Conservation (phyloP, 1,284 basidiomycete genomes). For the Coriolopsis trogii region DNA sequence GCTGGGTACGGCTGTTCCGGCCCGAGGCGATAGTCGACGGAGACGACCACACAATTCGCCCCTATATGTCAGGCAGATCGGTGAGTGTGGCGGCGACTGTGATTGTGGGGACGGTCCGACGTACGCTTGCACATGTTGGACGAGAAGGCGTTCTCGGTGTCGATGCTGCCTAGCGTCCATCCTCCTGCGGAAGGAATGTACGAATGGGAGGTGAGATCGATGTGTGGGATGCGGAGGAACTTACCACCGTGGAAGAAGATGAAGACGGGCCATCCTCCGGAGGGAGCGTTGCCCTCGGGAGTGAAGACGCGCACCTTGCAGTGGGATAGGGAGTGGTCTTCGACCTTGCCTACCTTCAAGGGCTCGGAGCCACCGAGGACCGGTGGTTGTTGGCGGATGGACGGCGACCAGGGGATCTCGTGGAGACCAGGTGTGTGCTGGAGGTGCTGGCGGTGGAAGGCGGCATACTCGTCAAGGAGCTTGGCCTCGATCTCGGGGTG, state of each 20-base stretch:
- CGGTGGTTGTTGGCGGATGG: constrained; percentile 53
- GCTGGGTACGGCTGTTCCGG: constrained; percentile 78
- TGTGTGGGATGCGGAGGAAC: constrained; percentile 4
- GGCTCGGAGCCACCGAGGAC: constrained; percentile 60
- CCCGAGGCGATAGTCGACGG: constrained; percentile 75
- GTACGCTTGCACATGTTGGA: constrained; percentile 60
- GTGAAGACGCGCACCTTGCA: constrained; percentile 59
- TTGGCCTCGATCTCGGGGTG: constrained; percentile 57
- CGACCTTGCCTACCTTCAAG: constrained; percentile 52
- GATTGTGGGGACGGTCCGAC: constrained; percentile 6
- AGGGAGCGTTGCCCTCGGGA: constrained; percentile 52
- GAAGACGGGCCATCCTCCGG: constrained; percentile 61
- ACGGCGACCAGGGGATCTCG: constrained; percentile 60
- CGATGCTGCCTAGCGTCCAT: constrained; percentile 70
- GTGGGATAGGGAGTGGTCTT: constrained; percentile 51
- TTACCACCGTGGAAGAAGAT: constrained; percentile 65
- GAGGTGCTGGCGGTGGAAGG: constrained; percentile 58
- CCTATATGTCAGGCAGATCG: constrained; percentile 37
- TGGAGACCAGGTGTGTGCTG: constrained; percentile 50
- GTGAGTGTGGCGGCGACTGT: neutral
- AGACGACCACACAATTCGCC: constrained; percentile 58
- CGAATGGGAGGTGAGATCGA: constrained; percentile 3
- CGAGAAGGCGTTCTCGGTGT: constrained; percentile 58
- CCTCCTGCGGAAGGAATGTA: constrained; percentile 47
- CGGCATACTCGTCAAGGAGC: constrained; percentile 65